Evolutionary conservation across 805 yeast species (phyloP), one percentile per base, ranked within the genome.

Genomic region (Torulaspora delbrueckii): DNA sequence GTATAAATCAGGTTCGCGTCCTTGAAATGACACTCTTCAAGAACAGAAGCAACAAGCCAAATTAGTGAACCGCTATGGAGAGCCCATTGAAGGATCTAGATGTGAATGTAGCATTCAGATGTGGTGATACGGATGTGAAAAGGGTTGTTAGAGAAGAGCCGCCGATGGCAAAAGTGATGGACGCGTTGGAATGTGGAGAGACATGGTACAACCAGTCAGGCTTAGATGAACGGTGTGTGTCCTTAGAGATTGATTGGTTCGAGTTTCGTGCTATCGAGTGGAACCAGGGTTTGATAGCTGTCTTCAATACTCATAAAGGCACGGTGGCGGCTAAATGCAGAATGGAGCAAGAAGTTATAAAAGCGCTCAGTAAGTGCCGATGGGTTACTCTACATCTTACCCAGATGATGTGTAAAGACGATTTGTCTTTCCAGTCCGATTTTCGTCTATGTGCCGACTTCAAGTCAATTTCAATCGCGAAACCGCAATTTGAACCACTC

Each of bases 211-310:
- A 13, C 3, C n/a, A 28, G 5, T 7, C 2, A n/a, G 6, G n/a
- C 19, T 8, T 5, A 1, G 28, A 13, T 4, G 13, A 23, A 8
- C 16, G 9, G 5, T 14, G 7, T 13, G 7, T 27, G 35, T 23
- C 12, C 8, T 22, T 28, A 19, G 42, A 39, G 18, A 25, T 19
- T n/a, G 42, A 39, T 28, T 39, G 42, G 42, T 39, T 28, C 27
- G 35, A 39, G 34, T 39, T 39, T 19, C 27, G 42, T 13, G 31
- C 35, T 9, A 14, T 19, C 8, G 16, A 13, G 8, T 13, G 10
- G 34, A 35, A 16, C 25, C 36, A 33, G 31, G 28, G 16, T 27
- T 16, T 22, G 18, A 14, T 22, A 14, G 18, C 36, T 14, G 41
- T 28, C 13, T 8, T 16, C 8, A 41, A 13, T 4, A 39, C 35